A percentile compares a stretch with the other conserved stretches of the same genome.
Evolutionary conservation across 2,329 filamentous ascomycete genomes (phyloP).

Genomic region (Phyllosticta citribraziliensis): DNA sequence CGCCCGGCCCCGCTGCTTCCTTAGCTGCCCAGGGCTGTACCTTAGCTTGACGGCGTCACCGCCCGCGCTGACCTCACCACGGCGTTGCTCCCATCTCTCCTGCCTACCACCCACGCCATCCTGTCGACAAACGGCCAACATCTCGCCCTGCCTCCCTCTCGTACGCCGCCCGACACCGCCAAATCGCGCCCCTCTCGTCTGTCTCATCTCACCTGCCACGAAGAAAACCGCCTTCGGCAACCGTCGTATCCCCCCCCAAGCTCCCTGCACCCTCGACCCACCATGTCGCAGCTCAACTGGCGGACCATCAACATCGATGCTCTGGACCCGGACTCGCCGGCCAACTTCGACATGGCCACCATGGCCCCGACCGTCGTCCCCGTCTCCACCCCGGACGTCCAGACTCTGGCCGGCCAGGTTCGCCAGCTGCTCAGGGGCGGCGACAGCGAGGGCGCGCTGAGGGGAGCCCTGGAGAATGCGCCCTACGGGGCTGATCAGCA

Average conservation of each 20-base stretch:
- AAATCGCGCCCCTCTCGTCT: not conserved
- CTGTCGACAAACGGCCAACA: not conserved
- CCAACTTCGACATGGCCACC: conserved; percentile 83
- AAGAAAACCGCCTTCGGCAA: conserved; percentile 8
- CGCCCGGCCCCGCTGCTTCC: conserved; percentile 2
- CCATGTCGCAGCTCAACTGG: conserved; percentile 48
- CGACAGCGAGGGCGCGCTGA: conserved; percentile 77
- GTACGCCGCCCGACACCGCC: conserved; percentile 2
- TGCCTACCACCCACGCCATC: not conserved
- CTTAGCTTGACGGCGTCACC: conserved; percentile 3
- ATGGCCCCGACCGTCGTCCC: conserved; percentile 69
- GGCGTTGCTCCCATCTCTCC: not conserved
- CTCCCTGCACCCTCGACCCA: conserved; percentile 4
- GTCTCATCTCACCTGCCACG: conserved; percentile 2
- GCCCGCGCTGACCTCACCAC: not conserved
- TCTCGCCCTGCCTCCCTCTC: conserved; percentile 1
- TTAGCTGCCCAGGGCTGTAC: too few relatives aligned
- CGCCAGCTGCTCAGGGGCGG: conserved; percentile 79
- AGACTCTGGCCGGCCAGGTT: conserved; percentile 68
- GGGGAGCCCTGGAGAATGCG: conserved; percentile 73
- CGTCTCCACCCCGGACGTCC: conserved; percentile 66
- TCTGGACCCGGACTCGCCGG: conserved; percentile 76
- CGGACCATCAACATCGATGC: conserved; percentile 93
- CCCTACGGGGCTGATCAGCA: conserved; percentile 54
- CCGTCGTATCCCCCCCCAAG: not conserved